Base-by-base conservation (phyloP, 2,329 filamentous ascomycete genomes). In the Diaporthe vaccinii region DNA sequence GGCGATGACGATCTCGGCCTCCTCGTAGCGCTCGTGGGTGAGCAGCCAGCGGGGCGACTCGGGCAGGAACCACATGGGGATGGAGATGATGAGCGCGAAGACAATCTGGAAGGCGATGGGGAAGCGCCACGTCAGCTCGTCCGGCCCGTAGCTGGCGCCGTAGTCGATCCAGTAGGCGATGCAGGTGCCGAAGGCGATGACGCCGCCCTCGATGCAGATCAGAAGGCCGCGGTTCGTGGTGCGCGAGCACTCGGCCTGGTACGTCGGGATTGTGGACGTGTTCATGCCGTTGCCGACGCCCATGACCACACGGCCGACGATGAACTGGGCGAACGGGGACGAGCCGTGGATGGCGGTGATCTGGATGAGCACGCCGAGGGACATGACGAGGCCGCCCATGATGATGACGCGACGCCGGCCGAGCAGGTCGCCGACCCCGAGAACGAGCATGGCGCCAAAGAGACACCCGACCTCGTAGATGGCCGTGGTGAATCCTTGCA, bases 341-440 rank as follows among this genome's bases (percentile, higher is more conserved):
- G 82, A 76, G 34, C 74, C 73, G 0, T 76, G 68, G 73, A 82
- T 79, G 25, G 83, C 72, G 22, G 86, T 84, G 49, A 89, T 82
- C 79, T 93, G 92, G 51, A 93, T 87, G 12, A 89, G 84, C 46
- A 91, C 90, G 25, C 91, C 91, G 14, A 91, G 73, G 12, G 91
- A 86, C 87, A 93, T 90, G 77, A 93, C 87, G 15, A 84, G 77
- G 12, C 87, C 88, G 22, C 91, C 91, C 1, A 84, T 25, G n/a
- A 90, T 84, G 78, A 93, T 89, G 71, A 91, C 91, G 2, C 87
- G 88, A 53, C 88, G 82, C 57, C 87, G 80, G 36, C 86, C 87
- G 6, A 88, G 80, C 0, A 85, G 73, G 76, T 93, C 91, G 41
- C 91, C 91, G 12, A 90, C 80, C 51, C 81, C 81, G 49, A 90